Evolutionary conservation across 164 flowering plant genomes (phyloP), one percentile per base, ranked within the genome.

Genomic region (Vitis labrusca): DNA sequence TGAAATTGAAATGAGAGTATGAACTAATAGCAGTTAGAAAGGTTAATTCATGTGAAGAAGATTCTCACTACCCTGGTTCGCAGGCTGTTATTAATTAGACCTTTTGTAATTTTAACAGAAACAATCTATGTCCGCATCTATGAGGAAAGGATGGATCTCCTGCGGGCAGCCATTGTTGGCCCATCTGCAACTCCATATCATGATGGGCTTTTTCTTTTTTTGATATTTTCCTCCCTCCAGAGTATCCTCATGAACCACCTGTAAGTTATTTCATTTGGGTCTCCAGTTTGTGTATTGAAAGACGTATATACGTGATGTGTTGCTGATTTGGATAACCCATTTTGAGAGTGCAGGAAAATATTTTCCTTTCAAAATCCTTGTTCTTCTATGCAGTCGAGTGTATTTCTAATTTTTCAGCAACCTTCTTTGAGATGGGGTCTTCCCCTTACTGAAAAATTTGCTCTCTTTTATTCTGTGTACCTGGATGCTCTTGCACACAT

Each of bases 181-280:
- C 78, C 92, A 62, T 80, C 87, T 66, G 97, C 93, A 81, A 92
- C 99, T 50, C 99, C 97, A 9, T 94, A 94, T 73, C 96, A 92
- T 52, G 96, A 92, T 67, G 91, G 90, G 14, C 84, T 94, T 50
- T 94, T 94, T 19, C 19, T 88, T 87, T 94, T 75, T 94, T 94
- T 51, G 99, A 94, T 67, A 84, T 94, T 30, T 75, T 53, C 57
- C 84, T 92, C 75, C 95, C 99, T 52, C 84, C 89, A 5, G 88
- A 90, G 16, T 94, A 86, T 80, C 99, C 99, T 53, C 37, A 79
- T 72, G 86, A 79, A 71, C 97, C 99, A 71, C 99, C 99, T 57
- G 99, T 94, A 85, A 87, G 97, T 81, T 56, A 10, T 61, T 49
- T 8, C 2, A 37, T 61, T 6, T 55, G 13, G 17, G 13, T 63